Percentiles rank a stretch among this genome's conserved stretches.
These are phyloP conservation scores for Curvularia hawaiiensis DNA, from an alignment of 2,329 filamentous ascomycete species.

Conservation along the genomic window DNA sequence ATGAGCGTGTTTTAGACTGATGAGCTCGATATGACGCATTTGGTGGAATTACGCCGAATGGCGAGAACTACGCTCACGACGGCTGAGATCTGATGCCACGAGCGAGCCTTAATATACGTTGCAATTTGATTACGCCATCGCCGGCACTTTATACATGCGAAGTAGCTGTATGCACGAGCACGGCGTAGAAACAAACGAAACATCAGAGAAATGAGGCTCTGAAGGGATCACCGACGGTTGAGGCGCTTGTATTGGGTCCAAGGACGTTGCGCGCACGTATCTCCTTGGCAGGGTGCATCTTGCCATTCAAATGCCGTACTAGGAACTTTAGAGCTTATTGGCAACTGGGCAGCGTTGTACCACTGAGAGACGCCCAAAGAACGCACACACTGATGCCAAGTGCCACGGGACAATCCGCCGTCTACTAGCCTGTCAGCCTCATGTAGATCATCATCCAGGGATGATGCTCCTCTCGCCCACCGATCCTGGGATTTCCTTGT, in stretches of 20 bases:
- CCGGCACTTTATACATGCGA: not conserved
- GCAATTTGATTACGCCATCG: not conserved
- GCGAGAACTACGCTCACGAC: not conserved
- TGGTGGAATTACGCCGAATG: not conserved
- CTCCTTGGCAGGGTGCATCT: not conserved
- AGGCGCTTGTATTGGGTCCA: not conserved
- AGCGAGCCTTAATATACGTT: not conserved
- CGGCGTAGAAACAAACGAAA: not conserved
- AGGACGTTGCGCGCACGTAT: not conserved
- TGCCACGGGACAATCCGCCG: slow-evolving; percentile 11
- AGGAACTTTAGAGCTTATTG: not conserved
- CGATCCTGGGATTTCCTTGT: not conserved
- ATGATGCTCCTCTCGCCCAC: slow-evolving; percentile 9
- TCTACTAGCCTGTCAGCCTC: slow-evolving; percentile 12
- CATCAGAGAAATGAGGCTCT: not conserved
- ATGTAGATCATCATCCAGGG: slow-evolving; percentile 12
- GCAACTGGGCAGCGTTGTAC: not conserved
- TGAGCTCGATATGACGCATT: not conserved
- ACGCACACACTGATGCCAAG: not conserved
- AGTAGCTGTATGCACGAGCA: not conserved
- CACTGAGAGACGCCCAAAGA: slow-evolving; percentile 8
- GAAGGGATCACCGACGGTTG: not conserved
- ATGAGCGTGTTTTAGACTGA: not conserved
- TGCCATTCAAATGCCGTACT: not conserved
- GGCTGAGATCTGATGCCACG: not conserved